Evolutionary conservation across 106 monocot genomes (phyloP).

Genomic region (Allium cepa): DNA sequence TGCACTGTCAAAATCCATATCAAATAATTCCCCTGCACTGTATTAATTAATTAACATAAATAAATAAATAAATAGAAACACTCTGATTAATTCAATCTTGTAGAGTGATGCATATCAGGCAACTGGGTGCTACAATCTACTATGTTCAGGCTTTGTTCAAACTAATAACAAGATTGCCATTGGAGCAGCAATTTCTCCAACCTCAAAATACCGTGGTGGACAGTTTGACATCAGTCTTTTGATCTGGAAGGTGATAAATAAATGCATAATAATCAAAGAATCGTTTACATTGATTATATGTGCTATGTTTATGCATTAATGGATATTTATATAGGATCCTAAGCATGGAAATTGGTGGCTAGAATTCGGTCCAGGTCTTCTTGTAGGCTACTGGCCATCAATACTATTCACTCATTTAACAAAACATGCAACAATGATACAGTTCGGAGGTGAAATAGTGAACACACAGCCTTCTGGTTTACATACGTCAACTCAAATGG

Average conservation of each 20-base stretch:
- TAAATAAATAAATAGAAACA: not conserved
- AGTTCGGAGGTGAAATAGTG: conserved; percentile 69
- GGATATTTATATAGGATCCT: conserved; percentile 43
- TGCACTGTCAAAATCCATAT: not conserved
- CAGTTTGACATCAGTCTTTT: conserved; percentile 19
- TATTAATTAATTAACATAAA: not conserved
- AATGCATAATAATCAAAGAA: not conserved
- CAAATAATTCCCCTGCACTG: not conserved
- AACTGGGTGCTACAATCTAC: conserved; percentile 16
- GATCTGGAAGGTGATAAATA: conserved; percentile 10
- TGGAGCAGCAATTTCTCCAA: conserved; percentile 14
- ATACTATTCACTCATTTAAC: conserved; percentile 66
- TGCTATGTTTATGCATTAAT: not conserved
- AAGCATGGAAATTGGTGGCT: conserved; percentile 99
- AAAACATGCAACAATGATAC: conserved; percentile 61
- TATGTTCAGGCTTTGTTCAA: conserved; percentile 13
- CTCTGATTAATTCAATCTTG: conserved; percentile 1
- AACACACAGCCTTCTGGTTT: conserved; percentile 43
- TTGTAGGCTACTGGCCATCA: conserved; percentile 76
- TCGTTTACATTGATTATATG: not conserved
- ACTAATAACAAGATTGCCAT: conserved; percentile 17
- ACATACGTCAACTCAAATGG: conserved; percentile 91
- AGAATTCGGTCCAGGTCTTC: conserved; percentile 62
- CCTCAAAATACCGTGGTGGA: conserved; percentile 4
- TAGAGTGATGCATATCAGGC: conserved; percentile 18